phyloP scores from a whole-genome alignment of 768 basidiomycete genomes.

The Trametes coccinea region DNA sequence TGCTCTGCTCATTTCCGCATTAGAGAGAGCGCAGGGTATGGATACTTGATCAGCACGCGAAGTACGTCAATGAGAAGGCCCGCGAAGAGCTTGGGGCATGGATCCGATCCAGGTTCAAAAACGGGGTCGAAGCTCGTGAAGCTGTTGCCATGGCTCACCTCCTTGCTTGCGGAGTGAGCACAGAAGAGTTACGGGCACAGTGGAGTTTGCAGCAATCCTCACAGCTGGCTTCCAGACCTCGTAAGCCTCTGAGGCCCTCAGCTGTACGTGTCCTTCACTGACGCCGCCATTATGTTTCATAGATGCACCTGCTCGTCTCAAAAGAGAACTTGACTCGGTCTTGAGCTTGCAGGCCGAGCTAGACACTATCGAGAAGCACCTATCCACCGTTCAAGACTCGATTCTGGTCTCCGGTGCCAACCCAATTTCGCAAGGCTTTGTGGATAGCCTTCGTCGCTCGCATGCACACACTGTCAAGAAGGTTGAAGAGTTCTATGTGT shows the following conservation, averaged over 20 bases:
- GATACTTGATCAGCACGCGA: conserved; percentile 37
- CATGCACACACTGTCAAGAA: conserved; percentile 22
- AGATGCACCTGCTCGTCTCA: conserved; percentile 26
- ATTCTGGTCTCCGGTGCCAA: not conserved
- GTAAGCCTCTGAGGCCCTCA: conserved; percentile 35
- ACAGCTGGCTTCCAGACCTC: conserved; percentile 31
- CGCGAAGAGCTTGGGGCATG: not conserved
- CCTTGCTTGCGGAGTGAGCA: conserved; percentile 17
- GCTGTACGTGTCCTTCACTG: no score
- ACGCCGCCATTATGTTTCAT: no score
- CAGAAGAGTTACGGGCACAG: conserved; percentile 29
- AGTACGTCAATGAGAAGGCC: conserved; percentile 29
- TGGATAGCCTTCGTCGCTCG: conserved; percentile 10
- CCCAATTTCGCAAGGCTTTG: conserved; percentile 1
- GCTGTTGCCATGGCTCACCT: conserved; percentile 21
- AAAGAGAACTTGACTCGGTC: conserved; percentile 36
- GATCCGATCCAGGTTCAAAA: no score
- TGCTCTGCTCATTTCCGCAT: no score
- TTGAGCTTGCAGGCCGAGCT: conserved; percentile 34
- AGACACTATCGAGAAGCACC: conserved; percentile 27
- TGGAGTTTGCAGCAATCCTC: conserved; percentile 37
- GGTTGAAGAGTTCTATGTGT: conserved; percentile 36
- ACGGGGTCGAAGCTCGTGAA: not conserved
- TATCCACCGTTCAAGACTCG: conserved; percentile 4
- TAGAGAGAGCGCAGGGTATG: conserved; percentile 32